Base-by-base conservation (phyloP, 768 basidiomycete species). In the Tylopilus plumbeoviolaceoides region DNA sequence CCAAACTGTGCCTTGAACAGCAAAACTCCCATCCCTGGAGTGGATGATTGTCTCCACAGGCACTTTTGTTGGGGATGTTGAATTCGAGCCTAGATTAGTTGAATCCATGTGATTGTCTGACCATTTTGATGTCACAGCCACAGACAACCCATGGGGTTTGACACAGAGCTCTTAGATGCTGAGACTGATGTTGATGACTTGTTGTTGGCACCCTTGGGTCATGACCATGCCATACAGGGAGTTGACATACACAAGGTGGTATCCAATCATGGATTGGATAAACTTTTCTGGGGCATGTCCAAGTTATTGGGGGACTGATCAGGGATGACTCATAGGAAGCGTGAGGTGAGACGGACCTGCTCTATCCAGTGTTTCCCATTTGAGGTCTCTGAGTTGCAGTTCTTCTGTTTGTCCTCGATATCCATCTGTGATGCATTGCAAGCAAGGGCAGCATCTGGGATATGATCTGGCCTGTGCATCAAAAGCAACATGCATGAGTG, bases 321-420 rank as follows among this genome's bases (percentile, higher is more conserved):
- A n/a, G n/a, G n/a, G n/a, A n/a, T n/a, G n/a, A n/a, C n/a, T n/a
- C n/a, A n/a, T n/a, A n/a, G n/a, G n/a, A n/a, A n/a, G n/a, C n/a
- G n/a, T n/a, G n/a, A n/a, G 33, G 28, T 25, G 2, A n/a, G 51
- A 62, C 73, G 36, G 54, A 85, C 85, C 76, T 87, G 87, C 60
- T 90, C 87, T 50, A 91, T 91, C 85, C 86, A 90, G 57, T 85
- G 87, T 59, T 90, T 90, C 39, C 87, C 87, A 39, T 73, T 79
- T 1, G 73, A 59, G 0, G 79, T 85, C 23, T 74, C 69, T n/a
- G n/a, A n/a, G n/a, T n/a, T n/a, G 51, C 77, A 77, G 56, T 89
- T 87, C 53, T 77, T 75, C 89, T 88, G 90, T 57, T 85, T 12
- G 83, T 70, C 18, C 88, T 75, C 1, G 89, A 86, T 68, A 90